Conservation (phyloP, 441 rosid species). For the Populus hybrid region DNA sequence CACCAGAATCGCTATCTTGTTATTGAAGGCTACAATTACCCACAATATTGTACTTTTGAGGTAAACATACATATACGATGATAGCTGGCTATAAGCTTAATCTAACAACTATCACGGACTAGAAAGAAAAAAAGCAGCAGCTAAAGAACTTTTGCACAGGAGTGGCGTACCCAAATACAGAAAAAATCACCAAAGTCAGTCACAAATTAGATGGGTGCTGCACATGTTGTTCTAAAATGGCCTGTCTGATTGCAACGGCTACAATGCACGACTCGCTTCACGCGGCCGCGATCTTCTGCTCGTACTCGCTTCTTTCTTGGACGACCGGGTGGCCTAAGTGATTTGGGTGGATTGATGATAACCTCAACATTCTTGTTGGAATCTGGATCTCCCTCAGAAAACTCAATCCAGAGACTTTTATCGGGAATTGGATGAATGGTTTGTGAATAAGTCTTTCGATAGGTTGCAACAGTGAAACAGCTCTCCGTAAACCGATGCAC, state of each 20-base stretch:
- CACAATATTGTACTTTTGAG: constrained; percentile 15
- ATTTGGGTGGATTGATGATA: constrained; percentile 76
- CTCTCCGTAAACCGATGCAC: constrained; percentile 95
- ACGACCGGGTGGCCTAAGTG: constrained; percentile 89
- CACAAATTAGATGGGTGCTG: constrained; percentile 69
- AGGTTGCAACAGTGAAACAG: constrained; percentile 93
- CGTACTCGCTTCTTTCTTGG: constrained; percentile 88
- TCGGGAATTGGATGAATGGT: constrained; percentile 97
- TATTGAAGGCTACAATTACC: not conserved
- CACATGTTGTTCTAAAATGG: constrained; percentile 96
- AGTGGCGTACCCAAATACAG: constrained; percentile 15
- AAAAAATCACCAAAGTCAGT: constrained; percentile 4
- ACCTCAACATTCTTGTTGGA: constrained; percentile 37
- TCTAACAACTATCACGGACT: constrained; percentile 10
- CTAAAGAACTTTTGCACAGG: constrained; percentile 24
- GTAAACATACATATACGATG: constrained; percentile 11
- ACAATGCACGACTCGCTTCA: constrained; percentile 92
- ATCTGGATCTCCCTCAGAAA: constrained; percentile 63
- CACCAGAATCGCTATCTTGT: not conserved
- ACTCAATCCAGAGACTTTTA: constrained; percentile 80
- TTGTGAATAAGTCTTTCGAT: constrained; percentile 88
- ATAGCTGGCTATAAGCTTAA: not conserved
- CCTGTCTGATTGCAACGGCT: constrained; percentile 98
- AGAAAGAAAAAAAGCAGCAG: not conserved
- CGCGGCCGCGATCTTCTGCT: constrained; percentile 84